These are phyloP conservation scores for Eucalyptus melliodora DNA, from an alignment of 345 rosid genomes.

Conservation along the genomic window DNA sequence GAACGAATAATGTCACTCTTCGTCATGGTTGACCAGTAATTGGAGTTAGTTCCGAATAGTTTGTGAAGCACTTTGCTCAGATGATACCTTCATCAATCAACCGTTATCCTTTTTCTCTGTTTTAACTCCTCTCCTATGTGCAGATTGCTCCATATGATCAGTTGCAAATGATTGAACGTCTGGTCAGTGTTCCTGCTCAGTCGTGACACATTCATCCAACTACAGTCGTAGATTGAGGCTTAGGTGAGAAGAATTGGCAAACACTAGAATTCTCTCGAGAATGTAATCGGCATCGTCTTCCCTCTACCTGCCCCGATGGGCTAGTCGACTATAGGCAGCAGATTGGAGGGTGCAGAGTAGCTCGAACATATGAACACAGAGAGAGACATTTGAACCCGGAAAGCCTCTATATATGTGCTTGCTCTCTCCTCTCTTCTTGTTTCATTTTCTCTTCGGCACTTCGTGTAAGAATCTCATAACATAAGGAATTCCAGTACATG, in stretches of 20 bases:
- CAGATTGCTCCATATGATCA: slow-evolving; percentile 99
- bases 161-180: slow-evolving; percentile 62
- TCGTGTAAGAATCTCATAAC: neutral
- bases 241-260: neutral
- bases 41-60: neutral
- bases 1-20: neutral
- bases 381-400: neutral
- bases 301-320: neutral
- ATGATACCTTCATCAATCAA: neutral
- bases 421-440: neutral
- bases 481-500: neutral
- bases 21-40: neutral
- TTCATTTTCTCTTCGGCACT: neutral
- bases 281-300: neutral
- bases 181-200: slow-evolving; percentile 40
- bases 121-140: neutral
- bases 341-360: neutral
- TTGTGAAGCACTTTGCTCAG: neutral
- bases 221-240: neutral
- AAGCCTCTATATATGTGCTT: neutral
- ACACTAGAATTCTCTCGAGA: neutral
- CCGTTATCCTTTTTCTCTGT: neutral
- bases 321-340: neutral
- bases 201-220: neutral
- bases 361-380: neutral